Percentiles rank a stretch among this genome's conserved stretches.
phyloP scores from a whole-genome alignment of 2,329 filamentous ascomycete genomes.

The Scleromitrula shiraiana region DNA sequence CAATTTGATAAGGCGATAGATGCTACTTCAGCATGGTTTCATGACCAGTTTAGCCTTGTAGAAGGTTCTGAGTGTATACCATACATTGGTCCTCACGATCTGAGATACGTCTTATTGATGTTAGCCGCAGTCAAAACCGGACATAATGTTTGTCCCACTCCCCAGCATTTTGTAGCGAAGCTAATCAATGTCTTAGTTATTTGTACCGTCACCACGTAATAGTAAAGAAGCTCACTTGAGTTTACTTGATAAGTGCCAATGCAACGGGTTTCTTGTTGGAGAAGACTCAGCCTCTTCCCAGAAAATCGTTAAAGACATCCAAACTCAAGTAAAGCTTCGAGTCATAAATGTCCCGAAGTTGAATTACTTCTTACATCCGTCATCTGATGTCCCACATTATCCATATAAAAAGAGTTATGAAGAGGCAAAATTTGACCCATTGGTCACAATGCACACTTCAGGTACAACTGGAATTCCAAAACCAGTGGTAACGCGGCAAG shows the following conservation, averaged over 20 bases:
- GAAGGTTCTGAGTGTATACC: conserved; percentile 33
- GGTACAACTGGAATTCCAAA: conserved; percentile 12
- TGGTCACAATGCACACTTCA: conserved; percentile 11
- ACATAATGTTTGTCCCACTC: background rate
- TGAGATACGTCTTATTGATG: background rate
- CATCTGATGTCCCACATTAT: background rate
- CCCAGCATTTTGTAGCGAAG: background rate
- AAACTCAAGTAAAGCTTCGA: background rate
- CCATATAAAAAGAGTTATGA: conserved; percentile 18
- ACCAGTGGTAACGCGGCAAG: conserved; percentile 8
- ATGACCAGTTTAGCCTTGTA: conserved; percentile 2
- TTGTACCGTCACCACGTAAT: background rate
- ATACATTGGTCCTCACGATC: conserved; percentile 32
- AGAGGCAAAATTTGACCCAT: conserved; percentile 9
- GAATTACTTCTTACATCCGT: background rate
- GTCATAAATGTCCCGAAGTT: background rate
- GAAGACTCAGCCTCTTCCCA: background rate
- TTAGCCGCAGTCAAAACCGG: conserved; percentile 6
- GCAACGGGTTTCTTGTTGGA: background rate
- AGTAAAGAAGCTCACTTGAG: conserved; percentile 1
- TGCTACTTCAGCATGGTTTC: conserved; percentile 12
- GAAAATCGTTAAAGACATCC: background rate
- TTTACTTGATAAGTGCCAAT: background rate
- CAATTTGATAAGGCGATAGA: conserved; percentile 19
- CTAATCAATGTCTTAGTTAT: background rate